Evolutionary conservation across 805 yeast genomes (phyloP).

Genomic region (Candida cerambycidarum): DNA sequence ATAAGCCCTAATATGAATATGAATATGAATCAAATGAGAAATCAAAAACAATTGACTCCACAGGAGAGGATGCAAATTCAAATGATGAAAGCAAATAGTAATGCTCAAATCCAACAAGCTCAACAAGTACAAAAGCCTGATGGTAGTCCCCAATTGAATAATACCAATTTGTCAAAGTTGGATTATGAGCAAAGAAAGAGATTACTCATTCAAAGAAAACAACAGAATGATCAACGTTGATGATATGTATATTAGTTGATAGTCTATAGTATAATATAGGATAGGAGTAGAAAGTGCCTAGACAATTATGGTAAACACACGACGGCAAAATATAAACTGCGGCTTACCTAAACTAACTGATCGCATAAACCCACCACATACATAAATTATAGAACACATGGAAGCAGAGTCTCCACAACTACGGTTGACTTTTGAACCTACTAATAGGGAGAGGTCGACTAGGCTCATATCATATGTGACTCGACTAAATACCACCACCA

Average conservation of each 20-base stretch:
- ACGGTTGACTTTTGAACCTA: not conserved
- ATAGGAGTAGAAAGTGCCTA: no score
- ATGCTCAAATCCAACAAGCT: constrained; percentile 28
- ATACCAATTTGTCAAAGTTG: constrained; percentile 25
- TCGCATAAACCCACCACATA: not conserved
- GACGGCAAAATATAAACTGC: not conserved
- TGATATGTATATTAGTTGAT: not conserved
- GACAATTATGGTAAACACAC: constrained; percentile 1
- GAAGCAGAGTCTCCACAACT: constrained; percentile 1
- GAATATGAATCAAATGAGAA: constrained; percentile 9
- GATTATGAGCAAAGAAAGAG: constrained; percentile 41
- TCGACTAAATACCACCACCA: constrained; percentile 6
- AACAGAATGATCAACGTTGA: constrained; percentile 15
- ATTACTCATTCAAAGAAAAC: constrained; percentile 33
- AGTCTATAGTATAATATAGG: no score
- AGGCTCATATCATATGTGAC: constrained; percentile 4
- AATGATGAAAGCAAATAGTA: constrained; percentile 36
- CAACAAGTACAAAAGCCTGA: constrained; percentile 13
- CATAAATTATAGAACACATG: not conserved
- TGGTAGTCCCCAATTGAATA: constrained; percentile 19
- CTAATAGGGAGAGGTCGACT: not conserved
- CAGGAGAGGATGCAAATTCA: constrained; percentile 44
- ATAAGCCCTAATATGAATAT: not conserved
- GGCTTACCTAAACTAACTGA: not conserved
- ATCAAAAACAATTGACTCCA: constrained; percentile 34